Evolutionary conservation across 2,329 filamentous ascomycete genomes (phyloP), one percentile per base, ranked within the genome.

Genomic region (Epichloe typhina): DNA sequence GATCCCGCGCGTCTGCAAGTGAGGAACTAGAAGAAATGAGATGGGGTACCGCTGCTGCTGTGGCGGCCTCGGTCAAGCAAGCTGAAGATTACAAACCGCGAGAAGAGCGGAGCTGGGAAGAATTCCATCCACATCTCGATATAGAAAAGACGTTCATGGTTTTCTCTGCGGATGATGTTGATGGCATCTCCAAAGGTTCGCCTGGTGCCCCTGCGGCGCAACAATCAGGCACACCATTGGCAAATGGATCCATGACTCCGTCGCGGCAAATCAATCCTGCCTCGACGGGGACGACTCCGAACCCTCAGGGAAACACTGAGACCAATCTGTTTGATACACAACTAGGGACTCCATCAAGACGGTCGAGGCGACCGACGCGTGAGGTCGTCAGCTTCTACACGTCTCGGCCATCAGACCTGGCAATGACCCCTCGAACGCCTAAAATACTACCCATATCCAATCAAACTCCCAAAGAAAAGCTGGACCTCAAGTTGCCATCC

Each of bases 81-180:
- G 90, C 83, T 60, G 93, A 97, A 71, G 90, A 91, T 47, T 97
- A 97, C 69, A 98, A 98, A 66, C 93, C 93, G 35, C 79, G 93
- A 62, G 93, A 98, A 69, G 93, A 98, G 71, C 83, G 91, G 55
- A 88, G 88, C 49, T 98, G 91, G 89, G 90, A 96, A 62, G 93
- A 98, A 65, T 97, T 97, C 57, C 93, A 98, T 66, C 89, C 88
- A 0, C 88, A 96, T 60, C 79, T 98, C 49, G 90, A 97, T 69
- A 89, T 96, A 46, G 88, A 95, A 51, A 77, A 77, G 12, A 80
- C 79, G 4, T 84, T 96, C 56, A 80, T 84, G 57, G 74, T 95
- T 3, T 90, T 90, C 62, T 81, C 78, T 46, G 83, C 89, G 2
- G 83, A 93, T 55, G 87, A 95, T 57, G 84, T 97, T 6, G 91